phyloP scores from a whole-genome alignment of 805 yeast genomes.

The Nakazawaea siamensis region DNA sequence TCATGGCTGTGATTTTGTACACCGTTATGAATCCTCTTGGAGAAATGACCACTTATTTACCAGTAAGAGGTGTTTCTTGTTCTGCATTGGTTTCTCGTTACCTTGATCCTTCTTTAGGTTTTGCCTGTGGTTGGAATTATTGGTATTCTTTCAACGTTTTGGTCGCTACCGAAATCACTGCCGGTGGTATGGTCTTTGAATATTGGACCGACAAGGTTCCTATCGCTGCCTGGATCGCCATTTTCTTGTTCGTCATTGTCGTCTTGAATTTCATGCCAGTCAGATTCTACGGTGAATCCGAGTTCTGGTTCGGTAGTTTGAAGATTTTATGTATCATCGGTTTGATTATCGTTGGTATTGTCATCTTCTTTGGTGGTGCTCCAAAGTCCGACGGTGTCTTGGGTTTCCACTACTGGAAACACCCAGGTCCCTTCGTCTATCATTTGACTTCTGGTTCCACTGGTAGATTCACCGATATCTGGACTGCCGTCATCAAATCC shows the following conservation, averaged over 20 bases:
- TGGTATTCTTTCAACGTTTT: constrained; percentile 41
- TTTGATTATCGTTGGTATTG: constrained; percentile 45
- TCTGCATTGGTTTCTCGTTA: constrained; percentile 54
- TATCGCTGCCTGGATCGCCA: constrained; percentile 53
- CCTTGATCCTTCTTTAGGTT: constrained; percentile 51
- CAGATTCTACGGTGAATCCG: constrained; percentile 41
- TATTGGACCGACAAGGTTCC: constrained; percentile 51
- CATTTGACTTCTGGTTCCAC: constrained; percentile 43
- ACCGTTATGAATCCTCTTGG: constrained; percentile 59
- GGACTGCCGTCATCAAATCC: constrained; percentile 55
- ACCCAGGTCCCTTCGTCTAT: constrained; percentile 37
- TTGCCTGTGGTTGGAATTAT: constrained; percentile 44
- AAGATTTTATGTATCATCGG: constrained; percentile 62
- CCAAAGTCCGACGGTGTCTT: constrained; percentile 36
- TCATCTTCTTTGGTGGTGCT: constrained; percentile 60
- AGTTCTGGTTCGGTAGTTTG: constrained; percentile 59
- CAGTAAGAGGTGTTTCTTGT: constrained; percentile 57
- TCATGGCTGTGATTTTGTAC: constrained; percentile 57
- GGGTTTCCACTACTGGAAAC: constrained; percentile 35
- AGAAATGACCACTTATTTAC: constrained; percentile 58
- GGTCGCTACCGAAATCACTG: constrained; percentile 56
- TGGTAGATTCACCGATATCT: constrained; percentile 57
- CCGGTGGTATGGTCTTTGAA: constrained; percentile 53
- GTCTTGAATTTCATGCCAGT: constrained; percentile 45
- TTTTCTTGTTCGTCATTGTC: constrained; percentile 40